phyloP scores from a whole-genome alignment of 1,139 yeast species.

The Candida neerlandica region DNA sequence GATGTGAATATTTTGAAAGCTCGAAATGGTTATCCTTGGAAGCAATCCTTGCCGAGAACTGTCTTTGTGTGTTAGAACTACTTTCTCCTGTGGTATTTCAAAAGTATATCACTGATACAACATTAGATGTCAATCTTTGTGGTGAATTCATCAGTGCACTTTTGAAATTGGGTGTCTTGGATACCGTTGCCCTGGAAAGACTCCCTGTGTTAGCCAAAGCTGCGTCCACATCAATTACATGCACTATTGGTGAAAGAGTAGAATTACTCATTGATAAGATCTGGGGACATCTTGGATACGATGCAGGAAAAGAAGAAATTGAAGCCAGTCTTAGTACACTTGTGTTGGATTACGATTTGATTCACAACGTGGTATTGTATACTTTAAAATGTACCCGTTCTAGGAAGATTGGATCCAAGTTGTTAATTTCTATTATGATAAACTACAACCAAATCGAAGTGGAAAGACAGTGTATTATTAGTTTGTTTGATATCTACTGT shows the following conservation, averaged over 20 bases:
- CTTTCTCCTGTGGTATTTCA: conserved; percentile 56
- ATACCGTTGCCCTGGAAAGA: conserved; percentile 64
- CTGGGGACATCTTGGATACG: conserved; percentile 79
- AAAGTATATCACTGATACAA: conserved; percentile 56
- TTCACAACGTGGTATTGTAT: conserved; percentile 60
- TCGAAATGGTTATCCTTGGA: conserved; percentile 71
- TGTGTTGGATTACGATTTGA: conserved; percentile 72
- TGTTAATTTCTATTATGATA: conserved; percentile 21
- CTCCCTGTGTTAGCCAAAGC: conserved; percentile 72
- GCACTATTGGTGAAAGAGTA: conserved; percentile 63
- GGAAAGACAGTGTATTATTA: conserved; percentile 63
- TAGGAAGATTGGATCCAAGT: conserved; percentile 70
- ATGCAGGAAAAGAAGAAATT: conserved; percentile 59
- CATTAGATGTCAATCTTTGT: conserved; percentile 62
- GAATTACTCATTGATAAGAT: conserved; percentile 59
- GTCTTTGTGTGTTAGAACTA: conserved; percentile 59
- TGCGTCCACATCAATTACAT: conserved; percentile 67
- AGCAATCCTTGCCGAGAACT: conserved; percentile 62
- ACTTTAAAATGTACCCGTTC: conserved; percentile 72
- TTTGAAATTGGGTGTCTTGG: conserved; percentile 54
- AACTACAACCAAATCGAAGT: conserved; percentile 59
- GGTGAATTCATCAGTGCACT: conserved; percentile 63
- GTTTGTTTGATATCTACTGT: conserved; percentile 67
- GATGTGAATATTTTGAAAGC: conserved; percentile 63
- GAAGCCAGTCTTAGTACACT: conserved; percentile 65